Percentiles rank a stretch among this genome's conserved stretches.
Conservation (phyloP, 208 protist species). For the Trypanosoma grayi region DNA sequence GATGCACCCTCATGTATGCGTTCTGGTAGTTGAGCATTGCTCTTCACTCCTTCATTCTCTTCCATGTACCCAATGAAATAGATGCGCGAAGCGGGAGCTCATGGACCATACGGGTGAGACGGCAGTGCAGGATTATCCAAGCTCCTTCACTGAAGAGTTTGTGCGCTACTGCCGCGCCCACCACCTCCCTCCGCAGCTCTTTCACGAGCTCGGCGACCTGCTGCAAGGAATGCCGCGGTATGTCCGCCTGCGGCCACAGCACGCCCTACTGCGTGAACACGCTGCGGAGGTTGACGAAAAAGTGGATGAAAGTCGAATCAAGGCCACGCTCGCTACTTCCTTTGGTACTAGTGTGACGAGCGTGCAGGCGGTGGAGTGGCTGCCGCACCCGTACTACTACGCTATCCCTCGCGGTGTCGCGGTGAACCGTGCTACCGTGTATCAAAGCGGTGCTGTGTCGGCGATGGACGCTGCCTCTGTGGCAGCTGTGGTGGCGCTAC, state of each 20-base stretch:
- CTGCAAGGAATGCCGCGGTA: slow-evolving; percentile 37
- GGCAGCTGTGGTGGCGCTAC: slow-evolving; percentile 76
- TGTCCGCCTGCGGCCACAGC: slow-evolving; percentile 48
- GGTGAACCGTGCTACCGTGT: slow-evolving; percentile 31
- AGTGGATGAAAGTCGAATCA: not conserved
- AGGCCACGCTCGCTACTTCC: slow-evolving; percentile 20
- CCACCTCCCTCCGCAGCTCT: slow-evolving; percentile 52
- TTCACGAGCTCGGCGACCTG: slow-evolving; percentile 35
- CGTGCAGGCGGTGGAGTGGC: slow-evolving; percentile 50
- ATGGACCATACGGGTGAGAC: slow-evolving; percentile 1
- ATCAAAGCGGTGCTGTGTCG: slow-evolving; percentile 38
- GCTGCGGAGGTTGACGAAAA: not conserved
- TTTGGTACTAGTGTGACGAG: slow-evolving; percentile 23
- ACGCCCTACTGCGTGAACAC: not conserved
- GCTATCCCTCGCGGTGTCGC: slow-evolving; percentile 36
- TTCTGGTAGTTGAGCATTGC: too few species aligned
- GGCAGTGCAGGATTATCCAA: slow-evolving; percentile 32
- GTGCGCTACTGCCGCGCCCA: slow-evolving; percentile 39
- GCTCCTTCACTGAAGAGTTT: slow-evolving; percentile 51
- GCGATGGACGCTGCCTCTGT: slow-evolving; percentile 87
- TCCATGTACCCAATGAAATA: slow-evolving; percentile 13
- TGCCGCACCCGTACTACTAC: slow-evolving; percentile 52
- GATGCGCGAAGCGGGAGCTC: not conserved
- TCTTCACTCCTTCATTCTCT: not conserved
- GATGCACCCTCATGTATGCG: too few species aligned